A percentile compares a stretch with the other conserved stretches of the same genome.
phyloP scores from a whole-genome alignment of 2,329 filamentous ascomycete genomes.

The Venturia oleaginea region DNA sequence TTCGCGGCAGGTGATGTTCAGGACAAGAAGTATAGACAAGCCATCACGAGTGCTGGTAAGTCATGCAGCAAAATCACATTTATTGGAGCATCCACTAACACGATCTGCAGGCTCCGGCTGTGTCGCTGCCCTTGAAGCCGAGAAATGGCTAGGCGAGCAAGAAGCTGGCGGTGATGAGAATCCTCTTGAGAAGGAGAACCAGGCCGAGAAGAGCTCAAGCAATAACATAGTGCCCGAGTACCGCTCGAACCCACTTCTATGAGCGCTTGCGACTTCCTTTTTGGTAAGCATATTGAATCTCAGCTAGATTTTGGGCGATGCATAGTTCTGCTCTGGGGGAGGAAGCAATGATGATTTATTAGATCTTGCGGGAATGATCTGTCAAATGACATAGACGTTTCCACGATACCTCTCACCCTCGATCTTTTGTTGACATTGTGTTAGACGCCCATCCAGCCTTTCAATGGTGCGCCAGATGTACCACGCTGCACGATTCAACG shows the following conservation, averaged over 20 bases:
- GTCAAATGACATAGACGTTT: not conserved
- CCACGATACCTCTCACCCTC: not conserved
- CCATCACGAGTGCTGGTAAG: constrained; percentile 91
- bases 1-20: constrained; percentile 97
- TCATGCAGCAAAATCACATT: constrained; percentile 20
- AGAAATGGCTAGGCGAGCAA: constrained; percentile 65
- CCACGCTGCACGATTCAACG: not conserved
- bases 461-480: not conserved
- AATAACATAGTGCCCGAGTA: constrained; percentile 53
- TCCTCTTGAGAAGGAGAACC: constrained; percentile 39
- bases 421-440: not conserved
- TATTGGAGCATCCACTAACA: constrained; percentile 17
- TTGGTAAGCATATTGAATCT: not conserved
- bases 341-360: not conserved
- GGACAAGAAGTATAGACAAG: constrained; percentile 96
- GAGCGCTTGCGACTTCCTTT: not conserved
- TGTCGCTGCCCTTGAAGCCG: constrained; percentile 89
- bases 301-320: not conserved
- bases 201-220: constrained; percentile 40
- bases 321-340: not conserved
- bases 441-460: not conserved
- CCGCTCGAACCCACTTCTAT: constrained; percentile 55
- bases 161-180: constrained; percentile 35
- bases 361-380: not conserved
- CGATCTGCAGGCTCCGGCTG: constrained; percentile 69